Percentiles rank a stretch among this genome's conserved stretches.
These are phyloP conservation scores for Taphrina betulina DNA, from an alignment of 1,139 yeast genomes.

Conservation along the genomic window DNA sequence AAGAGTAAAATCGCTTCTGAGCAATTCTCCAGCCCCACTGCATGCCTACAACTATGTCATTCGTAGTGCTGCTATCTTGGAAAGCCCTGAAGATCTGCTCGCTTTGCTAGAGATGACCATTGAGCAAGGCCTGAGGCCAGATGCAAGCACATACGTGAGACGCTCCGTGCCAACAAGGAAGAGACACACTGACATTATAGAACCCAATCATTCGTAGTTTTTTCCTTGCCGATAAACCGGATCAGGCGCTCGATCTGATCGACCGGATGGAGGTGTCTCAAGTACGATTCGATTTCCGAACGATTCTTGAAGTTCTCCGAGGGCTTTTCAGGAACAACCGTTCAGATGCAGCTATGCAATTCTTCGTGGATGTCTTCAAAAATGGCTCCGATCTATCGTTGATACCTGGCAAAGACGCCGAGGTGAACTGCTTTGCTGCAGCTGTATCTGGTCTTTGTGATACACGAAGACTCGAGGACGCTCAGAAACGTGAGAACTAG, in stretches of 20 bases:
- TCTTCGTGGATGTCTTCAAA: conserved; percentile 15
- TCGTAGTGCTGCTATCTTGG: conserved; percentile 7
- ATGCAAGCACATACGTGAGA: conserved; percentile 12
- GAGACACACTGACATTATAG: background rate
- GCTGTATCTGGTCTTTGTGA: conserved; percentile 1
- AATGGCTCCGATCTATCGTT: background rate
- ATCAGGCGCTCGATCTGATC: conserved; percentile 8
- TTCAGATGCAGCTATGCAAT: conserved; percentile 7
- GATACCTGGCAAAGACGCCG: conserved; percentile 11
- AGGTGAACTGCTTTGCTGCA: conserved; percentile 1
- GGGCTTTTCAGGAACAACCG: conserved; percentile 4
- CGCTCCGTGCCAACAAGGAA: background rate
- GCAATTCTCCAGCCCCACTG: too few relatives aligned
- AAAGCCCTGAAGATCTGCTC: background rate
- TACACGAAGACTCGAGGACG: conserved; percentile 7
- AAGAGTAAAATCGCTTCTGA: too few relatives aligned
- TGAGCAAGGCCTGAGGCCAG: conserved; percentile 9
- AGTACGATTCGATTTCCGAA: conserved; percentile 9
- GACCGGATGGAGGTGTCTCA: conserved; percentile 20
- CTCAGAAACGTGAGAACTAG: conserved; percentile 1
- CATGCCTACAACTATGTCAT: conserved; percentile 8
- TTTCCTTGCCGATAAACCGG: conserved; percentile 4
- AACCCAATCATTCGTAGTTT: conserved; percentile 8
- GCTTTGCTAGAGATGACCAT: conserved; percentile 8
- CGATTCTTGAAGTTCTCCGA: conserved; percentile 12